Evolutionary conservation across 352 stramenopile genomes (phyloP).

Genomic region (Phytopythium kandeliae): DNA sequence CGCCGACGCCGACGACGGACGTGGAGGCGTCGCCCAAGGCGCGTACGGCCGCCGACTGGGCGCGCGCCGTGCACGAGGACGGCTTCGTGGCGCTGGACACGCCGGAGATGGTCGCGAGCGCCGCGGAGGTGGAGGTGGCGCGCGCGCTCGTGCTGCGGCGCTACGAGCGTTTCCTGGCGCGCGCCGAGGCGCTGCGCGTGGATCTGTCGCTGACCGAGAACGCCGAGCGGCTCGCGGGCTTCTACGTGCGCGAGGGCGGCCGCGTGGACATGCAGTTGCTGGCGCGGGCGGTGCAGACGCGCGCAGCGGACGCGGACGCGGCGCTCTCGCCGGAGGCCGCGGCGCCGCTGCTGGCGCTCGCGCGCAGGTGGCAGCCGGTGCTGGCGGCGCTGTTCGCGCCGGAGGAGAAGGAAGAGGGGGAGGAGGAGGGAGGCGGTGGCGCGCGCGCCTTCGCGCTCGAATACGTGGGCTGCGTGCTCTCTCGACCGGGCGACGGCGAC

Average conservation of each 20-base stretch:
- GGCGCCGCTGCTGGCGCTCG: slow-evolving; percentile 23
- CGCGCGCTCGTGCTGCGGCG: slow-evolving; percentile 23
- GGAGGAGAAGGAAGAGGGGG: neutral
- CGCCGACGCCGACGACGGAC: too few species aligned
- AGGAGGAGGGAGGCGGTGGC: neutral
- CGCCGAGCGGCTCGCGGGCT: slow-evolving; percentile 49
- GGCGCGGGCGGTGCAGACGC: slow-evolving; percentile 13
- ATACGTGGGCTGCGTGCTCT: slow-evolving; percentile 69
- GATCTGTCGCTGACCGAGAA: slow-evolving; percentile 32
- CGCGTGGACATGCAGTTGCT: slow-evolving; percentile 68
- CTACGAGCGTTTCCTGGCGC: slow-evolving; percentile 31
- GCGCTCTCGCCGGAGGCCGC: slow-evolving; percentile 16
- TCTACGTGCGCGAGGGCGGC: slow-evolving; percentile 66
- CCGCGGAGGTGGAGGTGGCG: slow-evolving; percentile 15
- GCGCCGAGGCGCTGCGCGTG: slow-evolving; percentile 18
- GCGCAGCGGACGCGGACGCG: slow-evolving; percentile 2
- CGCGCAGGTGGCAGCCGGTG: slow-evolving; percentile 21
- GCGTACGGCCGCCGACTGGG: slow-evolving; percentile 7
- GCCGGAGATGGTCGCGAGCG: slow-evolving; percentile 7
- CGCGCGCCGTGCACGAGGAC: slow-evolving; percentile 27
- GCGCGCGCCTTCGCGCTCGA: slow-evolving; percentile 31
- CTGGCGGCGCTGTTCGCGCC: slow-evolving; percentile 15
- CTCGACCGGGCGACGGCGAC: slow-evolving; percentile 43
- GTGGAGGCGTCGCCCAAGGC: too few species aligned
- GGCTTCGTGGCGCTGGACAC: slow-evolving; percentile 39